phyloP scores from a whole-genome alignment of 176 grass and related monocot species.

The Cenchrus purpureus region DNA sequence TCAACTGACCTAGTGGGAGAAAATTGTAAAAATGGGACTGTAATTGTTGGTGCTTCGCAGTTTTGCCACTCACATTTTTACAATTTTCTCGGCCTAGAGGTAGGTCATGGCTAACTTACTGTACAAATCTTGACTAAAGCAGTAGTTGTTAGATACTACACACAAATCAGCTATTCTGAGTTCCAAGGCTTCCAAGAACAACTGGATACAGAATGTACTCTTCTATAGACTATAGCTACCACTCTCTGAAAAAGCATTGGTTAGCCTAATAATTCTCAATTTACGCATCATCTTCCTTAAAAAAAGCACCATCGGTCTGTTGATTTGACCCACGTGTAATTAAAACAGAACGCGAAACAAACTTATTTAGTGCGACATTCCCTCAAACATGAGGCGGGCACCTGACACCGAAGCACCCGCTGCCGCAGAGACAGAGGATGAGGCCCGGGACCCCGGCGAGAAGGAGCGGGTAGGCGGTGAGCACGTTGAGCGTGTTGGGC shows the following conservation, averaged over 20 bases:
- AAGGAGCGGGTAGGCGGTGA: constrained; percentile 84
- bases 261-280: not conserved
- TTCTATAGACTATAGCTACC: not conserved
- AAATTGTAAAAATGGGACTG: no score
- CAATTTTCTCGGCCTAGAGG: no score
- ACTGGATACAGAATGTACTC: not conserved
- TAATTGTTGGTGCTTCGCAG: no score
- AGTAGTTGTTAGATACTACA: not conserved
- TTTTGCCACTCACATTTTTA: no score
- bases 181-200: constrained; percentile 16
- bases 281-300: not conserved
- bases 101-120: not conserved
- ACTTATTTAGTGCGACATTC: constrained; percentile 32
- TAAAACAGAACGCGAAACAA: not conserved
- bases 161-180: not conserved
- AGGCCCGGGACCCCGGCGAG: constrained; percentile 82
- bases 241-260: not conserved
- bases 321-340: not conserved
- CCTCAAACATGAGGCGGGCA: constrained; percentile 44
- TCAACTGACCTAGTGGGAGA: not conserved
- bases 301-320: not conserved
- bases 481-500: constrained; percentile 94
- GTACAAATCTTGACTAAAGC: not conserved
- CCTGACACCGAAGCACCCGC: constrained; percentile 90
- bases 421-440: constrained; percentile 79